Conservation (phyloP, 768 basidiomycete species). For the Grammothele lineata region DNA sequence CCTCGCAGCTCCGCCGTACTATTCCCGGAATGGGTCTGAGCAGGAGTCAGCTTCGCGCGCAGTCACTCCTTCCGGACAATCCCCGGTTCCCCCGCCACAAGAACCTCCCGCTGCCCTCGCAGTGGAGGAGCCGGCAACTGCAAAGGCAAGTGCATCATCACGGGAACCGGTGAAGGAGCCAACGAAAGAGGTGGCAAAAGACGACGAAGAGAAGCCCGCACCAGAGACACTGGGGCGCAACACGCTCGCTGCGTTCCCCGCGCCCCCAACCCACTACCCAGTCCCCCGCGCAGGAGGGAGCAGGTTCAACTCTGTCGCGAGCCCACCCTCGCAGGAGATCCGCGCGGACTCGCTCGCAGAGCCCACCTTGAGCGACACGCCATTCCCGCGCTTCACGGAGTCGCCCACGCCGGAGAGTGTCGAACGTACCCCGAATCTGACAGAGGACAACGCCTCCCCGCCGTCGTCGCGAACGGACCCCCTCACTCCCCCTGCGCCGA, state of each 20-base stretch:
- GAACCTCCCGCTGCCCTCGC: conserved; percentile 27
- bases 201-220: too few species aligned
- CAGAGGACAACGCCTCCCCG: not conserved
- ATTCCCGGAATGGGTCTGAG: conserved; percentile 14
- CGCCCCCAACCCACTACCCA: conserved; percentile 70
- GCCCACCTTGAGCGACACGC: conserved; percentile 4
- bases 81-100: conserved; percentile 19
- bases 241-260: conserved; percentile 71
- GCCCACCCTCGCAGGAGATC: conserved; percentile 6
- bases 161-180: too few species aligned
- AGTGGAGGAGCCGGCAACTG: too few species aligned
- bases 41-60: conserved; percentile 14
- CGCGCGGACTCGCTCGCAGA: not conserved
- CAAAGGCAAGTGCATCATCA: too few species aligned
- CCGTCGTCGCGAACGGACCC: conserved; percentile 6
- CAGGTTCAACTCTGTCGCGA: conserved; percentile 1
- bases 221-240: too few species aligned
- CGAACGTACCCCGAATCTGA: too few species aligned
- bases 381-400: conserved; percentile 13
- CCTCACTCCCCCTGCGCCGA: not conserved
- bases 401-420: conserved; percentile 9
- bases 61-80: conserved; percentile 14
- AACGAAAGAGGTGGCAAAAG: too few species aligned
- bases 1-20: conserved; percentile 12
- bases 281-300: conserved; percentile 40